Evolutionary conservation across 345 rosid species (phyloP).

Genomic region (Noccaea caerulescens): DNA sequence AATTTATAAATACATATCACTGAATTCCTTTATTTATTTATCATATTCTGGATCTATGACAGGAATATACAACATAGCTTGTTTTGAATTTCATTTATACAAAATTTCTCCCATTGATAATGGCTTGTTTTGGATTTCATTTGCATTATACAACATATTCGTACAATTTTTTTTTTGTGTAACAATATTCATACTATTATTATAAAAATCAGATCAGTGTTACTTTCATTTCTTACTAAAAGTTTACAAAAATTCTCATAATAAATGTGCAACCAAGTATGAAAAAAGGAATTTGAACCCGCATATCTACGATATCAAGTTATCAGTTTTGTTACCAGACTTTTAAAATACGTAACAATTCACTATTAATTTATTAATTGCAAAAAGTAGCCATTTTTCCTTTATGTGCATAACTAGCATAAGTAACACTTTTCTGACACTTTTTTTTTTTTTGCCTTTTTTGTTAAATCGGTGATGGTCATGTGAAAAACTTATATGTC

Average conservation of each 20-base stretch:
- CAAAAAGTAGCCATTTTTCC: no score
- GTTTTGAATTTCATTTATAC: neutral
- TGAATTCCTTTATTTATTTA: constrained; percentile 26
- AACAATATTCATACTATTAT: neutral
- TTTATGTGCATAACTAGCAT: no score
- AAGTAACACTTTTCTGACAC: no score
- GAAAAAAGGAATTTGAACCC: neutral
- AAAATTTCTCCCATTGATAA: no score
- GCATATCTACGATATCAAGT: neutral
- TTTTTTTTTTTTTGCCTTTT: no score
- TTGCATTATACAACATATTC: neutral
- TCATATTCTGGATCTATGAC: neutral
- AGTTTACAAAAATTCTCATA: neutral
- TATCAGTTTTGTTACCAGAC: neutral
- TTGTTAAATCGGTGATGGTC: no score
- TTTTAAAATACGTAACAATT: neutral
- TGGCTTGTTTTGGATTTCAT: neutral
- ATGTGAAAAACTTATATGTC: neutral
- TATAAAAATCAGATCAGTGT: neutral
- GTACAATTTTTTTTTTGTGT: no score
- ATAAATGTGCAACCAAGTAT: neutral
- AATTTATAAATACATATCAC: constrained; percentile 11
- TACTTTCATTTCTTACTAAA: neutral
- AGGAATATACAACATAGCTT: no score
- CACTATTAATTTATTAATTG: no score